A percentile compares a stretch with the other conserved stretches of the same genome.
Evolutionary conservation across 495 filamentous ascomycete species (phyloP).

Genomic region (Xylaria nigripes): DNA sequence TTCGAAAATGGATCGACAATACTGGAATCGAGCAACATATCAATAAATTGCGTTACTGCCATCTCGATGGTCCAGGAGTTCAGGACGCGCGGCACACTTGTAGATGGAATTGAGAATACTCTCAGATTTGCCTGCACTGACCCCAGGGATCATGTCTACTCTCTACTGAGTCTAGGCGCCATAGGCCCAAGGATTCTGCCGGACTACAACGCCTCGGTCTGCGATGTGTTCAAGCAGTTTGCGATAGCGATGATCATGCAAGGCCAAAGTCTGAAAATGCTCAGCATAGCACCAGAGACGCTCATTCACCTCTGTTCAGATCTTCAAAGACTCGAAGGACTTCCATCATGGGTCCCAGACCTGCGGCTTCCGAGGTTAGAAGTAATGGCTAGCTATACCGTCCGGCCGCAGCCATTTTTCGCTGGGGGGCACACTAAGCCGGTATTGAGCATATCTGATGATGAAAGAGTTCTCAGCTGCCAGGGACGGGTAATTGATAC

Average conservation of each 20-base stretch:
- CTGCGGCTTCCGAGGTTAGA: constrained; percentile 9
- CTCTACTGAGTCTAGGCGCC: constrained; percentile 12
- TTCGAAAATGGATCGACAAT: neutral
- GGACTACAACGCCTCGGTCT: constrained; percentile 6
- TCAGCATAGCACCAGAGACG: constrained; percentile 7
- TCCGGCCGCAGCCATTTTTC: constrained; percentile 18
- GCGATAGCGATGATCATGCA: constrained; percentile 9
- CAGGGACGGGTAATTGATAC: constrained; percentile 18
- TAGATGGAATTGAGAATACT: constrained; percentile 9
- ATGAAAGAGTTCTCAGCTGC: constrained; percentile 10
- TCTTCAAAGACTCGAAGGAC: neutral
- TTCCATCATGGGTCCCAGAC: constrained; percentile 26
- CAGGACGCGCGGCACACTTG: neutral
- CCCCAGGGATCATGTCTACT: constrained; percentile 18
- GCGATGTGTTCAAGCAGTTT: constrained; percentile 6
- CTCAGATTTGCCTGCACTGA: constrained; percentile 9
- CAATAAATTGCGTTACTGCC: constrained; percentile 7
- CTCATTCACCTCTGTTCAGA: too few relatives aligned
- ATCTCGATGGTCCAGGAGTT: constrained; percentile 10
- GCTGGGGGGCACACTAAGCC: constrained; percentile 13
- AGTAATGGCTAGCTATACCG: constrained; percentile 18
- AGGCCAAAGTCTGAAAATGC: constrained; percentile 11
- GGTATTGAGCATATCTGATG: constrained; percentile 12
- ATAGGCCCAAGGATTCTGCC: neutral
- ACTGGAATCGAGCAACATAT: constrained; percentile 5